phyloP scores from a whole-genome alignment of 2,329 filamentous ascomycete species.

The Chlorencoelia australis region DNA sequence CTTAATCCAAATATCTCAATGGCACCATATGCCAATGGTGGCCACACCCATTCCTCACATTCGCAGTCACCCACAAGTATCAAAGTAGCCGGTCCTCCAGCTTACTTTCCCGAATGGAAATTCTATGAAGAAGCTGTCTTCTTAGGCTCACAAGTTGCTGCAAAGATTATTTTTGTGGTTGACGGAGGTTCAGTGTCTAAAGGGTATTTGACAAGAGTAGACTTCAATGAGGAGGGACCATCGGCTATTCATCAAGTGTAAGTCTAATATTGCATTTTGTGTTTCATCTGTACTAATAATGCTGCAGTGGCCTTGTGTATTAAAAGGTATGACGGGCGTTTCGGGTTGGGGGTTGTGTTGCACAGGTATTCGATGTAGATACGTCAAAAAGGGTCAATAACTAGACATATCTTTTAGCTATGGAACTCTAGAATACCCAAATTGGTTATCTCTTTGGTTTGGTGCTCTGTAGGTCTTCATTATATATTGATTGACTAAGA shows the following conservation, averaged over 20 bases:
- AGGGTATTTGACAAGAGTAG: conserved; percentile 54
- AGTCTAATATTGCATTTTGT: conserved; percentile 8
- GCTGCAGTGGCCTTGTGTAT: conserved; percentile 7
- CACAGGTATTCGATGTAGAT: too few relatives aligned
- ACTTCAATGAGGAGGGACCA: conserved; percentile 28
- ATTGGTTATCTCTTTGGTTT: too few relatives aligned
- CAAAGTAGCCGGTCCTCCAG: conserved; percentile 53
- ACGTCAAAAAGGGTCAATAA: too few relatives aligned
- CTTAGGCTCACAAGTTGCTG: conserved; percentile 62
- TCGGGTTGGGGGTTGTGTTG: too few relatives aligned
- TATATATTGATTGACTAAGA: too few relatives aligned
- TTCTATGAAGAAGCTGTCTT: conserved; percentile 53
- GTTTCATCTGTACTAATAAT: not conserved
- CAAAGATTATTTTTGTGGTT: conserved; percentile 60
- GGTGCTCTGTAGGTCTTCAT: too few relatives aligned
- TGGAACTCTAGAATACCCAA: too few relatives aligned
- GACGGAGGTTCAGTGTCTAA: conserved; percentile 52
- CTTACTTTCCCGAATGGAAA: conserved; percentile 60
- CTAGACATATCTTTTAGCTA: too few relatives aligned
- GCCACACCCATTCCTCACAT: conserved; percentile 50
- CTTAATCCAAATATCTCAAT: conserved; percentile 30
- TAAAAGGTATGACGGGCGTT: not conserved
- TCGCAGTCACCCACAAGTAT: conserved; percentile 60
- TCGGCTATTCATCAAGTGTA: conserved; percentile 28
- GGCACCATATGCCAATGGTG: conserved; percentile 20